Conservation (phyloP, 345 rosid genomes). For the Arabidopsis arenosa region DNA sequence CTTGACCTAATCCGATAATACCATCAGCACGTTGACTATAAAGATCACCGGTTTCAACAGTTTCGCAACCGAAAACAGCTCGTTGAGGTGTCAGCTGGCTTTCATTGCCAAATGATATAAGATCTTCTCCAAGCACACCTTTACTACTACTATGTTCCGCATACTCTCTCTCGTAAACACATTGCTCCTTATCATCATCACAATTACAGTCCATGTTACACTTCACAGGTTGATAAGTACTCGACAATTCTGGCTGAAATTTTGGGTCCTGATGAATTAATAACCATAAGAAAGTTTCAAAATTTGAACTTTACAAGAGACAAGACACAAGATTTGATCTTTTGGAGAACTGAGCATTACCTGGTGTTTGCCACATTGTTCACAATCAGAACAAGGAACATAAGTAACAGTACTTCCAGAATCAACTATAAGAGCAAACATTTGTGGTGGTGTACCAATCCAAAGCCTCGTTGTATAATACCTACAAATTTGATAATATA, state of each 20-base stretch:
- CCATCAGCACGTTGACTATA: slow-evolving; percentile 94
- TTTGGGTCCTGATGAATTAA: slow-evolving; percentile 80
- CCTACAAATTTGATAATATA: slow-evolving; percentile 38
- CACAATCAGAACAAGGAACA: slow-evolving; percentile 83
- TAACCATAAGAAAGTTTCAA: slow-evolving; percentile 1
- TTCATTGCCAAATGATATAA: slow-evolving; percentile 78
- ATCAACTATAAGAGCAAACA: slow-evolving; percentile 85
- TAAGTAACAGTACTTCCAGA: slow-evolving; percentile 93
- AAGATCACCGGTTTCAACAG: slow-evolving; percentile 86
- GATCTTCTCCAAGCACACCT: slow-evolving; percentile 85
- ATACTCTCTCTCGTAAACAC: slow-evolving; percentile 84
- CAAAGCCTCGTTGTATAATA: slow-evolving; percentile 87
- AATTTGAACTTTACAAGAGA: not conserved
- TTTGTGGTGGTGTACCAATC: slow-evolving; percentile 98
- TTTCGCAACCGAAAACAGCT: slow-evolving; percentile 91
- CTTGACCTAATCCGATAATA: slow-evolving; percentile 92
- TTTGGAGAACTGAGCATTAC: slow-evolving; percentile 39
- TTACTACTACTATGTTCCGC: slow-evolving; percentile 93
- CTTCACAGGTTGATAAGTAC: slow-evolving; percentile 72
- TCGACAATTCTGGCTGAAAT: slow-evolving; percentile 77
- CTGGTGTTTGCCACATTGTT: slow-evolving; percentile 87
- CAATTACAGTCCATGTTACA: slow-evolving; percentile 83
- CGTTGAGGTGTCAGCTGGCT: slow-evolving; percentile 78
- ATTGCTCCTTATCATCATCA: slow-evolving; percentile 60
- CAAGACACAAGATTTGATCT: not conserved